Conservation (phyloP, 441 rosid genomes). For the Monsonia emarginata region DNA sequence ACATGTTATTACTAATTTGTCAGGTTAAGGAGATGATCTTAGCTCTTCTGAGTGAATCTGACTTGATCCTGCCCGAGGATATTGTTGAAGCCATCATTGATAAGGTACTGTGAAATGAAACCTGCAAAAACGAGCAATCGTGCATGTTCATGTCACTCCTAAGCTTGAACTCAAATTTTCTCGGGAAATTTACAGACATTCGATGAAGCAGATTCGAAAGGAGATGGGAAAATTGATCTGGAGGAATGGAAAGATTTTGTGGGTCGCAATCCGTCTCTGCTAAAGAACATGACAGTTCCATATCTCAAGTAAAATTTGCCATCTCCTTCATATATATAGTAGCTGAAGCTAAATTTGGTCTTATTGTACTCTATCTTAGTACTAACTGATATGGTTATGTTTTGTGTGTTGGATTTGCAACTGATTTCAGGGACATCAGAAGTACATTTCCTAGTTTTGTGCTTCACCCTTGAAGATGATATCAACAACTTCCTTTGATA, state of each 20-base stretch:
- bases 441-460: constrained; percentile 30
- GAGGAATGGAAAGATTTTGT: constrained; percentile 35
- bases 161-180: too few relatives aligned
- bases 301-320: constrained; percentile 28
- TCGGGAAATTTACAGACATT: constrained; percentile 27
- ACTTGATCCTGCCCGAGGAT: constrained; percentile 32
- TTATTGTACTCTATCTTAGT: neutral
- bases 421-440: constrained; percentile 26
- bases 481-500: neutral
- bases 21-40: constrained; percentile 35
- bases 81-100: constrained; percentile 27
- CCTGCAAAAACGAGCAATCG: too few relatives aligned
- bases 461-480: constrained; percentile 17
- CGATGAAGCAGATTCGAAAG: constrained; percentile 34
- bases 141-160: too few relatives aligned
- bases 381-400: neutral
- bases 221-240: constrained; percentile 37
- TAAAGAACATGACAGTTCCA: constrained; percentile 43
- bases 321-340: neutral
- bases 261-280: constrained; percentile 27
- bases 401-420: neutral
- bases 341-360: neutral
- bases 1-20: neutral
- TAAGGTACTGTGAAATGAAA: constrained; percentile 24
- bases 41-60: constrained; percentile 35